phyloP scores from a whole-genome alignment of 805 yeast genomes.

The Barnettozyma sucrosica region DNA sequence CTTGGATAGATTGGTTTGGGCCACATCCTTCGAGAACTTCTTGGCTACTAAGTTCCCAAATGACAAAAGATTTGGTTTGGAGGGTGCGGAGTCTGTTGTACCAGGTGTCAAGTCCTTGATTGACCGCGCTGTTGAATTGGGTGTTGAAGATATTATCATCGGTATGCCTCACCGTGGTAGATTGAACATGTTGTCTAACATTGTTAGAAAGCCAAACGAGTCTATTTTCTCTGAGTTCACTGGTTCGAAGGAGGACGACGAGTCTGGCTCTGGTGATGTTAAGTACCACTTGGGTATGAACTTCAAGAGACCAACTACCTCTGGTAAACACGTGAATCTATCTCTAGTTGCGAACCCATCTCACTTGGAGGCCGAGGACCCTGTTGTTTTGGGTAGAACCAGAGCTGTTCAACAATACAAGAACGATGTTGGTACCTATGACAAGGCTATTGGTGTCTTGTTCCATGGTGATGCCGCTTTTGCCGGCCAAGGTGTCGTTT shows the following conservation, averaged over 20 bases:
- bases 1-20: slow-evolving; percentile 94
- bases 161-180: slow-evolving; percentile 99
- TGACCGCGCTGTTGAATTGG: slow-evolving; percentile 86
- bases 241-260: slow-evolving; percentile 85
- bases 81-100: slow-evolving; percentile 95
- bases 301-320: slow-evolving; percentile 97
- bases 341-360: slow-evolving; percentile 98
- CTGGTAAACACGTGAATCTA: slow-evolving; percentile 92
- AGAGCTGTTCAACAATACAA: slow-evolving; percentile 93
- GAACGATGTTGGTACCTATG: slow-evolving; percentile 73
- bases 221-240: slow-evolving; percentile 94
- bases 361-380: slow-evolving; percentile 98
- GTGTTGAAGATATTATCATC: slow-evolving; percentile 92
- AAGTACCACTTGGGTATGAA: slow-evolving; percentile 99
- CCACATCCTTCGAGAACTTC: slow-evolving; percentile 89
- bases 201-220: slow-evolving; percentile 97
- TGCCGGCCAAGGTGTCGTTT: slow-evolving; percentile 98
- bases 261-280: slow-evolving; percentile 94
- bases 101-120: slow-evolving; percentile 96
- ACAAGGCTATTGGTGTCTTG: slow-evolving; percentile 86
- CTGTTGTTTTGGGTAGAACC: slow-evolving; percentile 96
- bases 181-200: slow-evolving; percentile 94
- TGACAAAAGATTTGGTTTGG: slow-evolving; percentile 97
- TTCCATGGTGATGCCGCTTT: slow-evolving; percentile 99
- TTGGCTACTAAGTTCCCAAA: slow-evolving; percentile 94